Evolutionary conservation across 768 basidiomycete genomes (phyloP).

Genomic region (Leccinum pellstonianum): DNA sequence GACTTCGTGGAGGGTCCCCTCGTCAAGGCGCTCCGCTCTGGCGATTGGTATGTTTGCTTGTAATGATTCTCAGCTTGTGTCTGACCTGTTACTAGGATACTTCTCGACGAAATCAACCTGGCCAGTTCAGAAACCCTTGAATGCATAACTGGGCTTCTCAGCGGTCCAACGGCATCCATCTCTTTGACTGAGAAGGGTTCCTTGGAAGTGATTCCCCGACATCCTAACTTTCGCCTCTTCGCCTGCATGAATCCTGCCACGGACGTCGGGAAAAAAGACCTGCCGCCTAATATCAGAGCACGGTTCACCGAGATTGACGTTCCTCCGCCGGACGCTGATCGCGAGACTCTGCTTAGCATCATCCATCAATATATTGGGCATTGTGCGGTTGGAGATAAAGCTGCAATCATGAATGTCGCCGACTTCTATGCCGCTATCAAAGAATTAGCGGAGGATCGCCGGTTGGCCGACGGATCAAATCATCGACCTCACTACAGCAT

Average conservation of each 20-base stretch:
- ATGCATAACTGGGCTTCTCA: slow-evolving; percentile 84
- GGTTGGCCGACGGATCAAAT: slow-evolving; percentile 92
- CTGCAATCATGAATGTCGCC: slow-evolving; percentile 84
- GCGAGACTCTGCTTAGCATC: slow-evolving; percentile 84
- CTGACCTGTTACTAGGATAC: slow-evolving; percentile 55
- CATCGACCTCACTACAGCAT: slow-evolving; percentile 94
- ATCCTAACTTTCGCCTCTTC: slow-evolving; percentile 94
- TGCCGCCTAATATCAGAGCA: slow-evolving; percentile 85
- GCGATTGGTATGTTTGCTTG: slow-evolving; percentile 73
- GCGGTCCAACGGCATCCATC: slow-evolving; percentile 83
- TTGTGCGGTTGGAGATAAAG: slow-evolving; percentile 79
- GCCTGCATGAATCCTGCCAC: slow-evolving; percentile 99
- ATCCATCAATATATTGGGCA: slow-evolving; percentile 87
- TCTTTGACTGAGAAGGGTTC: slow-evolving; percentile 93
- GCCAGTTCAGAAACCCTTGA: slow-evolving; percentile 94
- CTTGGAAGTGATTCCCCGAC: slow-evolving; percentile 84
- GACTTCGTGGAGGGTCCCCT: slow-evolving; percentile 95
- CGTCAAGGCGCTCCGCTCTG: slow-evolving; percentile 82
- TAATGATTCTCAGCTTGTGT: neutral
- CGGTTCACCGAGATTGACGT: slow-evolving; percentile 97
- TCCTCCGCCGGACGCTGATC: slow-evolving; percentile 89
- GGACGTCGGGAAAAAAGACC: slow-evolving; percentile 96
- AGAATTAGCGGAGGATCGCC: slow-evolving; percentile 64
- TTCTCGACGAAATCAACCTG: slow-evolving; percentile 95
- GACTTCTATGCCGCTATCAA: slow-evolving; percentile 89